Conservation (phyloP, 305 asterid species). For the Rubia occidens region DNA sequence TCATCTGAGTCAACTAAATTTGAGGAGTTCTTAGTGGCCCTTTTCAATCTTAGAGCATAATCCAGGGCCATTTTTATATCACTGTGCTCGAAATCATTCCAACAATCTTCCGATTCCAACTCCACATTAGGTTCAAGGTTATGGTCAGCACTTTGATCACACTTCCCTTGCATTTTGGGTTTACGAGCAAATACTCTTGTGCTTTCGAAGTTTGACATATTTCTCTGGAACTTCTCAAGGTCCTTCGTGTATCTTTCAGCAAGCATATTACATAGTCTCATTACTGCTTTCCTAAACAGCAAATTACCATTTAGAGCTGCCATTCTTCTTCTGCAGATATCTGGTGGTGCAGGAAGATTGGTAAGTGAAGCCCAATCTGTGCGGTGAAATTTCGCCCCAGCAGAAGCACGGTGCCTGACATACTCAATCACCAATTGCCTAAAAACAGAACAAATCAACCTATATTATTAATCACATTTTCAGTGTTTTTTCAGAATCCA, state of each 20-base stretch:
- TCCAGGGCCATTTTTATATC: slow-evolving; percentile 49
- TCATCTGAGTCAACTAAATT: slow-evolving; percentile 25
- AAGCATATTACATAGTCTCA: slow-evolving; percentile 65
- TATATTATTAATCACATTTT: slow-evolving; percentile 3
- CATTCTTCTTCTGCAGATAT: slow-evolving; percentile 82
- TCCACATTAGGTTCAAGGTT: slow-evolving; percentile 13
- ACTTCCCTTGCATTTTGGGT: slow-evolving; percentile 26
- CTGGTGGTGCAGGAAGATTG: slow-evolving; percentile 81
- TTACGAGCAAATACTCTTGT: slow-evolving; percentile 28
- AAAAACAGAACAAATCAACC: slow-evolving; percentile 12
- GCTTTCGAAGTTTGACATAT: slow-evolving; percentile 30
- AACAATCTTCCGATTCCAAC: slow-evolving; percentile 28
- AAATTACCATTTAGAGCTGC: slow-evolving; percentile 38
- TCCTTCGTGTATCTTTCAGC: slow-evolving; percentile 50
- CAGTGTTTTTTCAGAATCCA: not conserved
- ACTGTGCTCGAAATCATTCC: slow-evolving; percentile 76
- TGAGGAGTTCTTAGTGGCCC: slow-evolving; percentile 40
- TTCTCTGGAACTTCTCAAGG: slow-evolving; percentile 47
- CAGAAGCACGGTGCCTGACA: slow-evolving; percentile 68
- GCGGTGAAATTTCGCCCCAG: slow-evolving; percentile 70
- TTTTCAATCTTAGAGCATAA: slow-evolving; percentile 54
- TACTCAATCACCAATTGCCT: slow-evolving; percentile 82
- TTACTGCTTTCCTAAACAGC: slow-evolving; percentile 54
- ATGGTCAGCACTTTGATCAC: slow-evolving; percentile 10
- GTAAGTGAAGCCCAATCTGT: slow-evolving; percentile 58